These are phyloP conservation scores for Malania oleifera DNA, from an alignment of 164 flowering plant genomes.

Conservation along the genomic window DNA sequence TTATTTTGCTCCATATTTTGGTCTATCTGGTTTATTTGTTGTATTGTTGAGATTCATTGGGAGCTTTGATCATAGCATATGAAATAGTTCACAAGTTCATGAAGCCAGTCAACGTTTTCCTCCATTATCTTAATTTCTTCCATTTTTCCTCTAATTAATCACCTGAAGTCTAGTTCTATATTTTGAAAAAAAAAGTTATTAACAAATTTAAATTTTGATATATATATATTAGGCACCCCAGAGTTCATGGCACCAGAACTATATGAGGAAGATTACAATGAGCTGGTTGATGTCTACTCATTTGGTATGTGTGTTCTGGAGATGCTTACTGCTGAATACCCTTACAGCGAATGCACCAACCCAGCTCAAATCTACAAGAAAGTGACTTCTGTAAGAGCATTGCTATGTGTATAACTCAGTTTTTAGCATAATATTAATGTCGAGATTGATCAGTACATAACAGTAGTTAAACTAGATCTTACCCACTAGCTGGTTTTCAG, in stretches of 20 bases:
- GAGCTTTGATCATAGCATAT: too few species aligned
- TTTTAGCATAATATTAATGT: not conserved
- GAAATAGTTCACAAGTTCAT: too few species aligned
- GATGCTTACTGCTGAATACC: conserved; percentile 49
- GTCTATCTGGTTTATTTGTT: too few species aligned
- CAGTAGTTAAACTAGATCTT: not conserved
- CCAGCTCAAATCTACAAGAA: conserved; percentile 54
- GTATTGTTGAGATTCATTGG: too few species aligned
- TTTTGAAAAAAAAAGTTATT: too few species aligned
- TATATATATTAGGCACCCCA: conserved; percentile 30
- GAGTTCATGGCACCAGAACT: conserved; percentile 53
- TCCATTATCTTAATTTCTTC: too few species aligned
- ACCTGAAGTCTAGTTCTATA: too few species aligned
- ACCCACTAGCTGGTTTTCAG: conserved; percentile 19
- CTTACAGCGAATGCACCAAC: conserved; percentile 40
- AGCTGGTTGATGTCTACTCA: conserved; percentile 46
- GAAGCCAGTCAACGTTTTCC: too few species aligned
- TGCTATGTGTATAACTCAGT: too few species aligned
- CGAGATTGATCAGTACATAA: not conserved
- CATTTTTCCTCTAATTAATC: too few species aligned
- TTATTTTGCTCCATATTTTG: too few species aligned
- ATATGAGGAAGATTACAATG: conserved; percentile 44
- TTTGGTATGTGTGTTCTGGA: conserved; percentile 55
- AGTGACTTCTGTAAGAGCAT: conserved; percentile 37
- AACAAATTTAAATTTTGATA: too few species aligned